Evolutionary conservation across 78 protist species (phyloP), one percentile per base, ranked within the genome.

Genomic region (Acrasis kona): DNA sequence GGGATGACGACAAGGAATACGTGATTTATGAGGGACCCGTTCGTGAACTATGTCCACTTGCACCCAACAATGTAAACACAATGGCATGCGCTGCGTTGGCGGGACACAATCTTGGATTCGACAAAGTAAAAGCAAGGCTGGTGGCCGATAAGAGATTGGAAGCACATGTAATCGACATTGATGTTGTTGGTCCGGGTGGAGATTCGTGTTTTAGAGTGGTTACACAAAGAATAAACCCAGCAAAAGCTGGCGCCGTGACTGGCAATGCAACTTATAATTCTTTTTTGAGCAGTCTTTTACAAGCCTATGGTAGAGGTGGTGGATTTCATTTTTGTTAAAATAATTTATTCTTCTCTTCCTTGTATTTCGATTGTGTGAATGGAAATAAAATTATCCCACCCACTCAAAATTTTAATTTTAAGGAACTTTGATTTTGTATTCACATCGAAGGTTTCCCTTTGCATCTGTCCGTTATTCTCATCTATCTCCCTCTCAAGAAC

Each of bases 1-100:
- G 19, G 10, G 2, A 9, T n/a, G 75, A 0, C 29, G 10, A 5
- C 1, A 65, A 65, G 10, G 80, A 74, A 66, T 8, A 1, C 19
- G 19, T 75, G 12, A 30, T 81, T 9, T 81, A 65, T 27, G 80
- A 74, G 8, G 86, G 86, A 1, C 29, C 70, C 30, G 86, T 81
- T 38, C 65, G 86, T 0, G 81, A 70, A 2, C 68, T 81, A 9
- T 73, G 80, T 5, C 86, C 86, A 31, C 40, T 81, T 2, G 86
- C 86, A 0, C 86, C 86, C 0, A 81, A 75, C 57, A 81, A 81
- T 36, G 86, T 81, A 61, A 81, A 81, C 58, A 81, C 86, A 5
- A 81, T 81, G 86, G 86, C 86, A 2, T 76, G 72, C 2, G 81
- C 80, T 0, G 79, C 86, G 40, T 1, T 81, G 2, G 86, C 80